These are phyloP conservation scores for Lactarius hengduanensis DNA, from an alignment of 768 basidiomycete species.

Conservation along the genomic window DNA sequence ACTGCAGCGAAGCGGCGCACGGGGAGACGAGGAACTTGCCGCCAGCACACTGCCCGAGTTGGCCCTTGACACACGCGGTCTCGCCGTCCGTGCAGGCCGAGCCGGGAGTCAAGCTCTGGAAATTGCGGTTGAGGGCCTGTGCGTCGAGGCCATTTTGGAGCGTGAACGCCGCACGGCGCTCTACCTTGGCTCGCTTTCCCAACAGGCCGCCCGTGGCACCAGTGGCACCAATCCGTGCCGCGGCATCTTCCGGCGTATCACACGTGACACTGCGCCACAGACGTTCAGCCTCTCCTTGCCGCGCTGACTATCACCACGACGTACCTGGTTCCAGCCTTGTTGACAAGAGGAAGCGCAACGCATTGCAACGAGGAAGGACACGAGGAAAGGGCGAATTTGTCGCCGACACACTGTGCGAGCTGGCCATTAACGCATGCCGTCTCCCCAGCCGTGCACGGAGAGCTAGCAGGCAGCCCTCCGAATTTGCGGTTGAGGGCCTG, in stretches of 20 bases:
- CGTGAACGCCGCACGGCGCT: conserved; percentile 28
- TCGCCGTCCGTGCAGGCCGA: conserved; percentile 39
- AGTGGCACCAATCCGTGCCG: conserved; percentile 29
- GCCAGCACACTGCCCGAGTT: conserved; percentile 30
- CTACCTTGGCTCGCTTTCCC: no score
- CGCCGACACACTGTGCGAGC: conserved; percentile 30
- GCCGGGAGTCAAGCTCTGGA: conserved; percentile 30
- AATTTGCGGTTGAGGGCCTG: conserved; percentile 32
- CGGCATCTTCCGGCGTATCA: conserved; percentile 32
- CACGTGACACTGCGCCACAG: conserved; percentile 31
- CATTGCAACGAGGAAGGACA: conserved; percentile 28
- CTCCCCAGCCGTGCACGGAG: conserved; percentile 38
- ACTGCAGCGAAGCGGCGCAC: conserved; percentile 26
- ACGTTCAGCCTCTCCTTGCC: neutral
- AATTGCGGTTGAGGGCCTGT: conserved; percentile 31
- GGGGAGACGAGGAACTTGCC: conserved; percentile 27
- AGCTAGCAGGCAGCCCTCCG: conserved; percentile 31
- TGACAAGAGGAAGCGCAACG: conserved; percentile 36
- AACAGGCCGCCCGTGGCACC: conserved; percentile 33
- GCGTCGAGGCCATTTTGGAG: conserved; percentile 31
- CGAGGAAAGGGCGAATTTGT: conserved; percentile 25
- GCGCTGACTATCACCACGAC: neutral
- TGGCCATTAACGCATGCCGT: conserved; percentile 22
- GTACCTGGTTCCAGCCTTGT: conserved; percentile 35
- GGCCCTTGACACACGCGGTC: conserved; percentile 22